phyloP scores from a whole-genome alignment of 139 green algal species.

The Chlamydomonas asymmetrica region DNA sequence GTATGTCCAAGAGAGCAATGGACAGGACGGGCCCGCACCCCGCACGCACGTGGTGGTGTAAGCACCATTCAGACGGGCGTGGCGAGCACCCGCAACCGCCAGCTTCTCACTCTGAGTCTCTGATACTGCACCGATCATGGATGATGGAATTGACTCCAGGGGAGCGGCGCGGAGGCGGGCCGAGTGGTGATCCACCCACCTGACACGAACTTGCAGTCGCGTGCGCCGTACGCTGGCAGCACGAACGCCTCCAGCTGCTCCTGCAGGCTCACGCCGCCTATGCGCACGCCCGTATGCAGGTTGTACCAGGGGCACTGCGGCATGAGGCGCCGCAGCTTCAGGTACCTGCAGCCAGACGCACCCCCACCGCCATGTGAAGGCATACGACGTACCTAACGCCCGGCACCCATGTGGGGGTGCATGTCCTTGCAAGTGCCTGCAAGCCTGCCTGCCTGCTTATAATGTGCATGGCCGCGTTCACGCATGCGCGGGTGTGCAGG shows the following conservation, averaged over 20 bases:
- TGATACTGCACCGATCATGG: background rate
- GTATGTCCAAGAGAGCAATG: background rate
- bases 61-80: background rate
- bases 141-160: too few relatives aligned
- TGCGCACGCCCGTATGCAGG: slow-evolving; percentile 29
- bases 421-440: background rate
- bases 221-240: slow-evolving; percentile 32
- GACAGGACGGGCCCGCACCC: background rate
- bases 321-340: slow-evolving; percentile 47
- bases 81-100: background rate
- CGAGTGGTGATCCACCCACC: slow-evolving; percentile 15
- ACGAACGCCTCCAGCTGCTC: slow-evolving; percentile 50
- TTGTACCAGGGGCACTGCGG: slow-evolving; percentile 46
- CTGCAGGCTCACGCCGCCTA: slow-evolving; percentile 45
- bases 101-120: background rate
- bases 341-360: slow-evolving; percentile 35
- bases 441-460: too few relatives aligned
- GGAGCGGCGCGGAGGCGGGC: too few relatives aligned
- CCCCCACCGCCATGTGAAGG: too few relatives aligned
- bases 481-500: too few relatives aligned
- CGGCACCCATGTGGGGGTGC: background rate
- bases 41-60: background rate
- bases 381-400: too few relatives aligned
- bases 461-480: too few relatives aligned
- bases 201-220: slow-evolving; percentile 47